Evolutionary conservation across 2,329 filamentous ascomycete genomes (phyloP), one percentile per base, ranked within the genome.

Genomic region (Stromatinia cepivora): DNA sequence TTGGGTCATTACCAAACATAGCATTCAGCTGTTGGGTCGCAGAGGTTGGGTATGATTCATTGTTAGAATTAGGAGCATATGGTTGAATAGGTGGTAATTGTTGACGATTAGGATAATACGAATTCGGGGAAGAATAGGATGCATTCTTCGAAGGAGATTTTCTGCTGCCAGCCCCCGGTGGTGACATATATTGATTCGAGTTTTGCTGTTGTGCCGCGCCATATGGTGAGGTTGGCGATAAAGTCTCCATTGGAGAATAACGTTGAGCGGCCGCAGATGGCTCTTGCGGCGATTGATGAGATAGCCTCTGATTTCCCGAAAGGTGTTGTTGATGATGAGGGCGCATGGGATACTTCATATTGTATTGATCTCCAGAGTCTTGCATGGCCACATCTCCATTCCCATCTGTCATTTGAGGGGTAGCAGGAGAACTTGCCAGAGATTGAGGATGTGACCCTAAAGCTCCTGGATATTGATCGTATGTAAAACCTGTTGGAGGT

Each of bases 191-290:
- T 70, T 82, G 82, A 75, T 84, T 83, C 22, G 66, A 48, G n/a
- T 31, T 67, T 52, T 59, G 64, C 64, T 82, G 87, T 72, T 84
- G 87, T 79, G 83, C 91, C 81, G 82, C 85, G 78, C 87, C 86
- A 81, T 96, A 96, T 46, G 93, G 89, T 69, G 92, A 90, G 46
- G 90, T 88, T 53, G 93, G 92, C 71, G 93, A 93, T 71, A 96
- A 83, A 22, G 88, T 87, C 79, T 97, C 94, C 94, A 97, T 97
- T 73, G 94, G 95, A 59, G 94, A 98, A 81, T 98, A 98, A 78
- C 94, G 89, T 79, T 96, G 92, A 70, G 93, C 92, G 69, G 93
- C 92, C 64, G 92, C 86, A 56, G 93, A 95, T 70, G 92, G 89
- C 77, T 94, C 89, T 73, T 89, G 89, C 64, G 90, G 83, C 59